Evolutionary conservation across 2,329 filamentous ascomycete genomes (phyloP).

Genomic region (Aspergillus versicolor): DNA sequence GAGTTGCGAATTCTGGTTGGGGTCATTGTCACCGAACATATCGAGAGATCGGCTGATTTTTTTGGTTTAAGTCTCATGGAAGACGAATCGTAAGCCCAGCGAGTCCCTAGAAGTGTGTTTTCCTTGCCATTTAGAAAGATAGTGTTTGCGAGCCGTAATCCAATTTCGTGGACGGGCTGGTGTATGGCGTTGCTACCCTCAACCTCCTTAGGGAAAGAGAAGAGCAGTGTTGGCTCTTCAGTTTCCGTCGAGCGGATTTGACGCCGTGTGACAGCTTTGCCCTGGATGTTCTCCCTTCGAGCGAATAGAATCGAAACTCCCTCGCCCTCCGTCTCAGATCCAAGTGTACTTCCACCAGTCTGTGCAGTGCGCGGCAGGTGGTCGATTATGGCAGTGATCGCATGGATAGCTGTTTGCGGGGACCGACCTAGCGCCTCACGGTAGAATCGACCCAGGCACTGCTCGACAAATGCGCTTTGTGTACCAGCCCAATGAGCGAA

Average conservation of each 20-base stretch:
- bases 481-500: constrained; percentile 40
- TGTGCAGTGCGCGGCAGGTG: constrained; percentile 28
- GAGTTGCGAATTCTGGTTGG: constrained; percentile 17
- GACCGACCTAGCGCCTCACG: constrained; percentile 7
- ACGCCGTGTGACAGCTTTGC: constrained; percentile 28
- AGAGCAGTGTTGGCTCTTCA: constrained; percentile 34
- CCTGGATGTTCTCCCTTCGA: constrained; percentile 25
- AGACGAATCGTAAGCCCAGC: constrained; percentile 30
- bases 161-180: constrained; percentile 30
- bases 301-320: constrained; percentile 37
- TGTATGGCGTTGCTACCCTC: constrained; percentile 4
- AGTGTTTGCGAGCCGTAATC: constrained; percentile 43
- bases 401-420: constrained; percentile 20
- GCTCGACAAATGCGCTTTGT: constrained; percentile 29
- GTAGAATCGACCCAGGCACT: constrained; percentile 31
- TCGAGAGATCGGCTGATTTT: constrained; percentile 30
- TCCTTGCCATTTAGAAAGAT: constrained; percentile 44
- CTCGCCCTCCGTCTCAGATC: constrained; percentile 24
- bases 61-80: constrained; percentile 25
- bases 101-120: constrained; percentile 38
- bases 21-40: constrained; percentile 28
- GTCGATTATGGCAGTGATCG: constrained; percentile 39
- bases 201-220: constrained; percentile 22
- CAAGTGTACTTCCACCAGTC: neutral
- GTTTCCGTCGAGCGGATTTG: constrained; percentile 29